Percentiles rank a stretch among this genome's conserved stretches.
Conservation (phyloP, 2,329 filamentous ascomycete genomes). For the Aspergillus quadrilineatus region DNA sequence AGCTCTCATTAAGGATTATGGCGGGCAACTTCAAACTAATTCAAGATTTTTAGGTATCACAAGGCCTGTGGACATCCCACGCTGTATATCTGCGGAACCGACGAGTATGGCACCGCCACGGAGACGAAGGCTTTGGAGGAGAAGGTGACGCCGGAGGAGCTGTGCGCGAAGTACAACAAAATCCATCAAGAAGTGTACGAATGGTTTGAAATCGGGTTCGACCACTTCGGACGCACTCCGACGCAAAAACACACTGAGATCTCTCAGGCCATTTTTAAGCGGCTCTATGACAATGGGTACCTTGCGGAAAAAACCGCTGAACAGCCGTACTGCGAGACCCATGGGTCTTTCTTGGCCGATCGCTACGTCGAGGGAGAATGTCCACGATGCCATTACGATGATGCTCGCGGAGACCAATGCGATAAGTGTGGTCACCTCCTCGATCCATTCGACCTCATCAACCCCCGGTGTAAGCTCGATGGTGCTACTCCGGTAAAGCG, state of each 20-base stretch:
- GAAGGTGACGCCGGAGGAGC: constrained; percentile 73
- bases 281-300: constrained; percentile 84
- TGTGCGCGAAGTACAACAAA: constrained; percentile 90
- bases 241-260: constrained; percentile 88
- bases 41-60: constrained; percentile 59
- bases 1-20: constrained; percentile 60
- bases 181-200: constrained; percentile 89
- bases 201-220: constrained; percentile 94
- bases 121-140: constrained; percentile 94
- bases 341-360: constrained; percentile 70
- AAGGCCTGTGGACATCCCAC: constrained; percentile 77
- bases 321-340: constrained; percentile 82
- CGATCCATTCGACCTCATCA: constrained; percentile 73
- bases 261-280: constrained; percentile 83
- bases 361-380: constrained; percentile 59
- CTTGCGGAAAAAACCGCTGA: constrained; percentile 82
- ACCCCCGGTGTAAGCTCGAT: constrained; percentile 89
- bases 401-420: constrained; percentile 72
- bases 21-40: constrained; percentile 41
- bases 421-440: constrained; percentile 71
- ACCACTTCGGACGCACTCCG: constrained; percentile 91
- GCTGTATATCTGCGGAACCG: constrained; percentile 81
- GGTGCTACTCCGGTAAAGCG: constrained; percentile 74
- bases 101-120: constrained; percentile 94
- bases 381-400: constrained; percentile 58